Conservation (phyloP, 225 moss, liverwort and hornwort species). For the Sphagnum contortum region DNA sequence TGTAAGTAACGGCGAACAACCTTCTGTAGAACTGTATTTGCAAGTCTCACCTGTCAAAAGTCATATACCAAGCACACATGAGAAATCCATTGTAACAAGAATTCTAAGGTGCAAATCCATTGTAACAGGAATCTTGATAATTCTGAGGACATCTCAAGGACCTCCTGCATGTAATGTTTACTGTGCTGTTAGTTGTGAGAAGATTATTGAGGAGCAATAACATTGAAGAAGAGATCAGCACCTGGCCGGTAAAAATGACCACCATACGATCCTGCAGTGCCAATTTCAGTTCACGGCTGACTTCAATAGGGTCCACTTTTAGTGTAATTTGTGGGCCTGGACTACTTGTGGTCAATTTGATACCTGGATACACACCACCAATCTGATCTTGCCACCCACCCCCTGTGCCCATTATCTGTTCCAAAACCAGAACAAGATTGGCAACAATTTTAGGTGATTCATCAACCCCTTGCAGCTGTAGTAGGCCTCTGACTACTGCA, state of each 20-base stretch:
- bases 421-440: constrained; percentile 49
- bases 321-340: constrained; percentile 45
- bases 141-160: no score
- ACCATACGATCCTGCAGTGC: constrained; percentile 54
- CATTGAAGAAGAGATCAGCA: constrained; percentile 2
- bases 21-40: constrained; percentile 41
- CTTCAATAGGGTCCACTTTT: constrained; percentile 30
- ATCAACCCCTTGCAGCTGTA: constrained; percentile 33
- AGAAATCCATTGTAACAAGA: background rate
- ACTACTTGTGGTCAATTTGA: constrained; percentile 57
- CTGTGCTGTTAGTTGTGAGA: no score
- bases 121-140: no score
- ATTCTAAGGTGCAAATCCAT: background rate
- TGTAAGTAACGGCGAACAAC: constrained; percentile 71
- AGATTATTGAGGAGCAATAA: no score
- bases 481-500: constrained; percentile 56
- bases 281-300: constrained; percentile 21
- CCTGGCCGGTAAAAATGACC: constrained; percentile 74
- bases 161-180: no score
- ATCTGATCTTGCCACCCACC: constrained; percentile 88
- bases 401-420: constrained; percentile 72
- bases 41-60: constrained; percentile 47
- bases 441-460: constrained; percentile 18
- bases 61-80: background rate
- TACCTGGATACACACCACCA: constrained; percentile 61